Evolutionary conservation across 1,139 yeast species (phyloP).

Genomic region (Yamadazyma blattariae): DNA sequence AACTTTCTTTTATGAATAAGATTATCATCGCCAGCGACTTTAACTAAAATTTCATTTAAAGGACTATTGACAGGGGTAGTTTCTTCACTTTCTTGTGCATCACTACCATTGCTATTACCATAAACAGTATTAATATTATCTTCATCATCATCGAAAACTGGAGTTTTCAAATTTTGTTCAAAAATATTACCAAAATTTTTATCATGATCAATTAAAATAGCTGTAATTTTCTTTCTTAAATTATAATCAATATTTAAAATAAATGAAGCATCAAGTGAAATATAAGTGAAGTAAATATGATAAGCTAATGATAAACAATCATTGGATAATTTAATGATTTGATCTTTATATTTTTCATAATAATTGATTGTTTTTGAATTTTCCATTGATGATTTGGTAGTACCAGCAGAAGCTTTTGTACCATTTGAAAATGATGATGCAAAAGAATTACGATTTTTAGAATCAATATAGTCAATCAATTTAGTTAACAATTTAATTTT

Average conservation of each 20-base stretch:
- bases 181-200: slow-evolving; percentile 2
- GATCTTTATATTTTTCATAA: slow-evolving; percentile 17
- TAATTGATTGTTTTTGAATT: slow-evolving; percentile 7
- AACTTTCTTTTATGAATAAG: neutral
- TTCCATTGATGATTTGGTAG: no score
- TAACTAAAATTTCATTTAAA: neutral
- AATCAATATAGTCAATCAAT: slow-evolving; percentile 13
- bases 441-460: slow-evolving; percentile 5
- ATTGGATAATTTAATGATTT: slow-evolving; percentile 42
- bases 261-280: slow-evolving; percentile 68
- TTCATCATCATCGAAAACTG: slow-evolving; percentile 1
- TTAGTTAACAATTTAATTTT: slow-evolving; percentile 18
- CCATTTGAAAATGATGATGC: no score
- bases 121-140: neutral
- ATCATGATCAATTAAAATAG: slow-evolving; percentile 31
- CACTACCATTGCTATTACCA: neutral
- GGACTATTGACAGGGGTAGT: neutral
- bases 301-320: slow-evolving; percentile 58
- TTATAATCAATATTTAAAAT: slow-evolving; percentile 68
- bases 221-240: slow-evolving; percentile 48
- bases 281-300: slow-evolving; percentile 62
- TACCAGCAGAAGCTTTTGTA: no score
- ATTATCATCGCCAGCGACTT: neutral
- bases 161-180: slow-evolving; percentile 6
- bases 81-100: neutral